Evolutionary conservation across 306 rosid species (phyloP).

Genomic region (Glycine soja): DNA sequence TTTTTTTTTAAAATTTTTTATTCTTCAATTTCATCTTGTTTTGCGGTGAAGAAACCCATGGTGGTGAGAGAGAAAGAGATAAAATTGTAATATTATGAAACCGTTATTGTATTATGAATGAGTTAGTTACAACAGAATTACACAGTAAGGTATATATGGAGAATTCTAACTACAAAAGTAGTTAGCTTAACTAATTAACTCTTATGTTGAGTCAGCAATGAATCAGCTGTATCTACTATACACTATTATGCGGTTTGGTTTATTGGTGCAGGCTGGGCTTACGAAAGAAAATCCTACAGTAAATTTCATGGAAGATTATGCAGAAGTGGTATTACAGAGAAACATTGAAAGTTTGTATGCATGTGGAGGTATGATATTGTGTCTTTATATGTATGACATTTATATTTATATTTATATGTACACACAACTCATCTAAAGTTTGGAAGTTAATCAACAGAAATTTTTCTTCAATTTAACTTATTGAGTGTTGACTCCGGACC

Average conservation of each 20-base stretch:
- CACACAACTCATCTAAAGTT: slow-evolving; percentile 34
- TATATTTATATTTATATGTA: slow-evolving; percentile 25
- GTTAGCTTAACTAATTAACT: no score
- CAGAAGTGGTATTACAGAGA: slow-evolving; percentile 64
- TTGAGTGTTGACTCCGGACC: slow-evolving; percentile 26
- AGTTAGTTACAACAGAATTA: no score
- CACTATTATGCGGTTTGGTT: neutral
- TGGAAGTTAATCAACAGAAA: slow-evolving; percentile 16
- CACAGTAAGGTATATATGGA: no score
- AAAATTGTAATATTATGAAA: no score
- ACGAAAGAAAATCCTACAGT: slow-evolving; percentile 63
- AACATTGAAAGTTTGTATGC: slow-evolving; percentile 89
- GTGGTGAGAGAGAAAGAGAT: no score
- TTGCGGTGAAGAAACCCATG: neutral
- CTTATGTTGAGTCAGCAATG: no score
- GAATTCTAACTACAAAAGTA: no score
- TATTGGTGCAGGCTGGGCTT: slow-evolving; percentile 75
- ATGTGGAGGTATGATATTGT: slow-evolving; percentile 69
- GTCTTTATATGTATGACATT: neutral
- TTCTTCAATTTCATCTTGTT: neutral
- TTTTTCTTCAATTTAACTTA: neutral
- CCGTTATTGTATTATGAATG: no score
- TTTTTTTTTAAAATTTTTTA: slow-evolving; percentile 38
- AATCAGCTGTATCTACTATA: no score
- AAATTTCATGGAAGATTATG: slow-evolving; percentile 70